Evolutionary conservation across 352 stramenopile species (phyloP).

Genomic region (Phytophthora capsici): DNA sequence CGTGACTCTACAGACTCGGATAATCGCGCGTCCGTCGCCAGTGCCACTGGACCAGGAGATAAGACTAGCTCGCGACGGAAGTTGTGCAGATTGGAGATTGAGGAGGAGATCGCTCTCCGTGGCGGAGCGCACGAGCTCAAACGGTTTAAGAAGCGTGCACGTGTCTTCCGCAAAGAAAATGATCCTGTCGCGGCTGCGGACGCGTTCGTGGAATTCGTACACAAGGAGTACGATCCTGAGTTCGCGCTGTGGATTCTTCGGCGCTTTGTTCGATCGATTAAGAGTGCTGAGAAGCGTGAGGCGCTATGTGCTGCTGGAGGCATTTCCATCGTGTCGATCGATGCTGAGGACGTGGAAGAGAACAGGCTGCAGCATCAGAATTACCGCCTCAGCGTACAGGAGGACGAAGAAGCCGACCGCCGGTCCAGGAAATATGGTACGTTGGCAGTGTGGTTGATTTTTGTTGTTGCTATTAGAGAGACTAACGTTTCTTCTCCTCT

Average conservation of each 20-base stretch:
- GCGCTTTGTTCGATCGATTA: slow-evolving; percentile 58
- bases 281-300: slow-evolving; percentile 61
- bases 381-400: slow-evolving; percentile 15
- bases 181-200: slow-evolving; percentile 53
- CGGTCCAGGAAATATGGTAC: slow-evolving; percentile 50
- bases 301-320: slow-evolving; percentile 45
- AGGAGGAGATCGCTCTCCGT: slow-evolving; percentile 60
- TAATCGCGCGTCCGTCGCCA: slow-evolving; percentile 27
- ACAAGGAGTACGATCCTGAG: slow-evolving; percentile 58
- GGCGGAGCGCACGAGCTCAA: slow-evolving; percentile 63
- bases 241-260: slow-evolving; percentile 65
- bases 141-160: slow-evolving; percentile 73
- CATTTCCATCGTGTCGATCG: slow-evolving; percentile 29
- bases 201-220: slow-evolving; percentile 60
- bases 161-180: slow-evolving; percentile 74
- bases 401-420: slow-evolving; percentile 31
- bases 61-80: slow-evolving; percentile 43
- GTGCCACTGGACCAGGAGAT: slow-evolving; percentile 20
- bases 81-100: slow-evolving; percentile 68
- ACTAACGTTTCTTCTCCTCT: slow-evolving; percentile 19
- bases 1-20: slow-evolving; percentile 40
- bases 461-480: background rate
- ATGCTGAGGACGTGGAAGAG: slow-evolving; percentile 26
- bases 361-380: slow-evolving; percentile 25
- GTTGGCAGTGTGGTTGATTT: slow-evolving; percentile 9